Percentiles rank a stretch among this genome's conserved stretches.
phyloP scores from a whole-genome alignment of 2,329 filamentous ascomycete species.

The Diaporthe sp. region DNA sequence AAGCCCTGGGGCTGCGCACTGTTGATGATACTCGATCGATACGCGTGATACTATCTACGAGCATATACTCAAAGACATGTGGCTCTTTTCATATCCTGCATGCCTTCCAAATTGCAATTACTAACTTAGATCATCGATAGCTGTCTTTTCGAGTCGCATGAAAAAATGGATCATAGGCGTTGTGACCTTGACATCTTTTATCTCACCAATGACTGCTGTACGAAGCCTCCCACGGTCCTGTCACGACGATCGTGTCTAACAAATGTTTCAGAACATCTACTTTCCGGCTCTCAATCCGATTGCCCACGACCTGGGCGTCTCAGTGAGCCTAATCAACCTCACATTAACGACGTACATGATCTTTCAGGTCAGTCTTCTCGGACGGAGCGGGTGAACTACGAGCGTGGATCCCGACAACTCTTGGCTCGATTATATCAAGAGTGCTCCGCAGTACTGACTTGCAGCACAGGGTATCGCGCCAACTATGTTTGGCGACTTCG shows the following conservation, averaged over 20 bases:
- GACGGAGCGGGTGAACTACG: background rate
- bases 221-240: background rate
- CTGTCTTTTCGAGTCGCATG: constrained; percentile 26
- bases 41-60: background rate
- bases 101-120: background rate
- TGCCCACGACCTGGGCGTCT: constrained; percentile 54
- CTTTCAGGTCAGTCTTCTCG: constrained; percentile 57
- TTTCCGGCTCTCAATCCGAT: constrained; percentile 59
- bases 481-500: constrained; percentile 72
- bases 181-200: constrained; percentile 65
- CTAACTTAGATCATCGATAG: background rate
- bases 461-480: constrained; percentile 65
- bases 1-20: constrained; percentile 63
- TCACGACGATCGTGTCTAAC: constrained; percentile 15
- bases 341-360: constrained; percentile 74
- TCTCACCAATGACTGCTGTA: constrained; percentile 69
- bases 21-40: constrained; percentile 43
- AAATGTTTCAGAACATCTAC: constrained; percentile 61
- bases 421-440: background rate
- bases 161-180: constrained; percentile 47
- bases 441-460: background rate
- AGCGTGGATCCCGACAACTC: background rate
- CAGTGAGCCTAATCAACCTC: constrained; percentile 59
- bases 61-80: background rate
- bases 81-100: background rate